These are phyloP conservation scores for Arthrinium phaeospermum DNA, from an alignment of 2,329 filamentous ascomycete genomes.

Conservation along the genomic window DNA sequence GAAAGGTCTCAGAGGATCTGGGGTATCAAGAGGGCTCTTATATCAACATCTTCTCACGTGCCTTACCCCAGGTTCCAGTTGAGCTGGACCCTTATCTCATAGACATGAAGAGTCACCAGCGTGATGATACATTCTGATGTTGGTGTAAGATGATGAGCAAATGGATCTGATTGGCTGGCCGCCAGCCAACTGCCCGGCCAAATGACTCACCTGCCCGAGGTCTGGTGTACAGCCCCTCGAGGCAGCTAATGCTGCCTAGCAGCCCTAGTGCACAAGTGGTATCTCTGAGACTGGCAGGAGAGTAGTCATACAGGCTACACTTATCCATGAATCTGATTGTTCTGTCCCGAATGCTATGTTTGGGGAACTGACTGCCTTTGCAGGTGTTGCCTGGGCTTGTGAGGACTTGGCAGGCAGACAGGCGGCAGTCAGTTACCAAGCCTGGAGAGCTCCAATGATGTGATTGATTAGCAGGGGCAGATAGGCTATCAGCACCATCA, in stretches of 20 bases:
- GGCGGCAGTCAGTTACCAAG: no score
- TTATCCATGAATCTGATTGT: background rate
- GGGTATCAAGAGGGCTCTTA: background rate
- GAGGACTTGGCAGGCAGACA: background rate
- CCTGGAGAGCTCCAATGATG: no score
- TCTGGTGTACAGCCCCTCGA: background rate
- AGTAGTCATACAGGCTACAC: background rate
- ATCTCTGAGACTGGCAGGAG: background rate
- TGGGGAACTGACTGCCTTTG: background rate
- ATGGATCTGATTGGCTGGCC: background rate
- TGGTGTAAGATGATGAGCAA: background rate
- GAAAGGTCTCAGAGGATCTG: background rate
- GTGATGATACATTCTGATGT: background rate
- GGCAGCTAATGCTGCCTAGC: conserved; percentile 6
- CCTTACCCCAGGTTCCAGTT: background rate
- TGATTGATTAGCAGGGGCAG: background rate
- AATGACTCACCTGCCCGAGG: conserved; percentile 11
- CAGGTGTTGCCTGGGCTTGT: background rate
- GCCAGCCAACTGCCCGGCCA: background rate
- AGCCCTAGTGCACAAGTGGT: background rate
- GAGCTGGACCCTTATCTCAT: background rate
- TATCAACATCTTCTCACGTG: background rate
- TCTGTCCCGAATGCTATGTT: background rate
- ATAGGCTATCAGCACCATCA: background rate
- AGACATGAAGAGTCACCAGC: background rate